Evolutionary conservation across 2,329 filamentous ascomycete genomes (phyloP), one percentile per base, ranked within the genome.

Genomic region (Plenodomus tracheiphilus): DNA sequence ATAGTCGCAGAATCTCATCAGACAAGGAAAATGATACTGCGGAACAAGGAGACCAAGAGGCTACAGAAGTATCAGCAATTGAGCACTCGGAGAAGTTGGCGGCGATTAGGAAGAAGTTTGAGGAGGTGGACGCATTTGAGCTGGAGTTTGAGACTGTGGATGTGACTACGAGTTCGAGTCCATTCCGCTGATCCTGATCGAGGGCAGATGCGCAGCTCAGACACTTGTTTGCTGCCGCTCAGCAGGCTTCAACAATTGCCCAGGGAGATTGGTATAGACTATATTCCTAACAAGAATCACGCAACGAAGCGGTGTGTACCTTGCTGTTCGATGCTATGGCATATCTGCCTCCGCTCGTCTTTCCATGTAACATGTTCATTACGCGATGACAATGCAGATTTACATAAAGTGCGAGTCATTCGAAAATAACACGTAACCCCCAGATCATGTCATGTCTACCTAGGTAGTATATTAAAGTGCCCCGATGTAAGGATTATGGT

Each of bases 61-160:
- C 61, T 22, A 61, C 47, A 15, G 66, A 71, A 54, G 52, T 61
- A 4, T 70, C 70, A 15, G 61, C 58, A 16, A 50, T 56, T 16
- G 55, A 51, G 40, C 52, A 62, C 8, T 65, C 61, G 0, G 62
- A 64, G 10, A 73, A 75, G 57, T 61, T 80, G 30, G 70, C 71
- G 52, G 74, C 68, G 1, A 75, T 75, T 20, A 73, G 71, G 53
- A 72, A 74, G 56, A 79, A 78, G 57, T 80, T 80, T 54, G 74
- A 70, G 20, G 77, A 79, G 46, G 72, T 80, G 4, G 78, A 80
- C 58, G 63, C 73, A 19, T 79, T 76, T 69, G 77, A 79, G 50
- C 70, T 80, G 65, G 76, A 79, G 39, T 80, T 79, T 60, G 78
- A 79, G 65, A 78, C 73, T 43, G 69, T 74, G 28, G 75, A 78